A percentile compares a stretch with the other conserved stretches of the same genome.
phyloP scores from a whole-genome alignment of 2,329 filamentous ascomycete species.

The Teratosphaeria epicoccoides region DNA sequence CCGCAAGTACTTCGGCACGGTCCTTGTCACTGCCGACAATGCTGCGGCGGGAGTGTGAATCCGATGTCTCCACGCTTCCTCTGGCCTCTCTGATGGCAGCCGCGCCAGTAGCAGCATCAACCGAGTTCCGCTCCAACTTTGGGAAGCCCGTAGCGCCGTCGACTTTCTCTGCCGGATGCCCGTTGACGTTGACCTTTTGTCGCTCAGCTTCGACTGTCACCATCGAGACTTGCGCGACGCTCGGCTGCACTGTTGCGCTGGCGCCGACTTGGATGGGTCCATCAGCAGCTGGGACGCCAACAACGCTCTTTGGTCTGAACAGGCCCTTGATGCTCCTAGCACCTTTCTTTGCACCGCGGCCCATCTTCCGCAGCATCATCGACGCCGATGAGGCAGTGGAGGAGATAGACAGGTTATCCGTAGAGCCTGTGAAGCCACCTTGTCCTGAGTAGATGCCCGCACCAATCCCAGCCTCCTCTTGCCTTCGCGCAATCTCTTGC shows the following conservation, averaged over 20 bases:
- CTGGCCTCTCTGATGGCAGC: constrained; percentile 21
- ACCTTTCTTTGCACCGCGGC: constrained; percentile 93
- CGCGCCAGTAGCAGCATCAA: constrained; percentile 47
- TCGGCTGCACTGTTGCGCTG: constrained; percentile 35
- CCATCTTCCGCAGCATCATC: constrained; percentile 97
- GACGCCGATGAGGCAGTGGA: constrained; percentile 84
- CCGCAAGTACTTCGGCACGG: constrained; percentile 79
- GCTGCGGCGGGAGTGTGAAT: constrained; percentile 61
- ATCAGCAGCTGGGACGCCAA: constrained; percentile 66
- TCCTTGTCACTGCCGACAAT: constrained; percentile 85
- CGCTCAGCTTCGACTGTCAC: constrained; percentile 91
- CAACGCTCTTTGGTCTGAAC: constrained; percentile 86
- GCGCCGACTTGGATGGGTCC: constrained; percentile 44
- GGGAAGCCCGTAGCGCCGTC: constrained; percentile 73
- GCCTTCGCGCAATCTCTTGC: constrained; percentile 77
- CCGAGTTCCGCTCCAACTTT: constrained; percentile 69
- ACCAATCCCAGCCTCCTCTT: constrained; percentile 85
- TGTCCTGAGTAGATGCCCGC: constrained; percentile 86
- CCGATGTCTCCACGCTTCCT: constrained; percentile 45
- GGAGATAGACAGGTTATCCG: constrained; percentile 85
- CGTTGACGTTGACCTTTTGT: constrained; percentile 68
- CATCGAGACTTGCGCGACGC: constrained; percentile 81
- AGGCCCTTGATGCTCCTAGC: constrained; percentile 83
- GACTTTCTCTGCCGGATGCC: constrained; percentile 54
- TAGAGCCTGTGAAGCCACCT: constrained; percentile 78